phyloP scores from a whole-genome alignment of 495 filamentous ascomycete genomes.

The Penicillium daleae region DNA sequence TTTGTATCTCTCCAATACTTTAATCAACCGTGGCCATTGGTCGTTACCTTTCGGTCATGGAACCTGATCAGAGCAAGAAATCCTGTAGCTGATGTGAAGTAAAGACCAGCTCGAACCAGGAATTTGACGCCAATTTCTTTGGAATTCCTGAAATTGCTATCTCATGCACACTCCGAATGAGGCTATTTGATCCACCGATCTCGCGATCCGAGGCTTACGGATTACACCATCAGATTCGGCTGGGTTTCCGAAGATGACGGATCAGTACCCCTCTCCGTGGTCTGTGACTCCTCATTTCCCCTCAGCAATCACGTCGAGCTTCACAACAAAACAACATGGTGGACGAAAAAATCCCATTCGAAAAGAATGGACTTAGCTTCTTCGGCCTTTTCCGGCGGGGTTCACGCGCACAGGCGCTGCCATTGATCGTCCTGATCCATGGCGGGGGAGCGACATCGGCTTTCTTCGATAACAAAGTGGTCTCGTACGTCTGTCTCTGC shows the following conservation, averaged over 20 bases:
- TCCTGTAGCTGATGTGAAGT: too few relatives aligned
- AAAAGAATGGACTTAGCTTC: background rate
- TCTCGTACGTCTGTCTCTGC: background rate
- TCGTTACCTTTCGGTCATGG: too few relatives aligned
- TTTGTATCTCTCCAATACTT: too few relatives aligned
- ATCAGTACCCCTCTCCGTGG: constrained; percentile 5
- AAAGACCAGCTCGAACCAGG: too few relatives aligned
- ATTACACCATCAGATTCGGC: constrained; percentile 9
- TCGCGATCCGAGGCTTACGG: background rate
- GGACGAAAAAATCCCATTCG: background rate
- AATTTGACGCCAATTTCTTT: background rate
- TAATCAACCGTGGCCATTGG: too few relatives aligned
- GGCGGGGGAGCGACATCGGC: constrained; percentile 10
- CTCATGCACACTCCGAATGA: background rate
- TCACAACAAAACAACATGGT: background rate
- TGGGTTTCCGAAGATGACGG: background rate
- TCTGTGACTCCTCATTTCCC: background rate
- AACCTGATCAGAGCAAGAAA: too few relatives aligned
- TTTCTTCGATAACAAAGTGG: background rate
- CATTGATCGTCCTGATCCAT: constrained; percentile 3
- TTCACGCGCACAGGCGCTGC: constrained; percentile 1
- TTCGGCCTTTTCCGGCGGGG: constrained; percentile 3
- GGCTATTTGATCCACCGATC: constrained; percentile 1
- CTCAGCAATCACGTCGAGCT: background rate
- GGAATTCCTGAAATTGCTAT: background rate